Conservation (phyloP, 441 rosid genomes). For the Pelargonium myrrhifolium region DNA sequence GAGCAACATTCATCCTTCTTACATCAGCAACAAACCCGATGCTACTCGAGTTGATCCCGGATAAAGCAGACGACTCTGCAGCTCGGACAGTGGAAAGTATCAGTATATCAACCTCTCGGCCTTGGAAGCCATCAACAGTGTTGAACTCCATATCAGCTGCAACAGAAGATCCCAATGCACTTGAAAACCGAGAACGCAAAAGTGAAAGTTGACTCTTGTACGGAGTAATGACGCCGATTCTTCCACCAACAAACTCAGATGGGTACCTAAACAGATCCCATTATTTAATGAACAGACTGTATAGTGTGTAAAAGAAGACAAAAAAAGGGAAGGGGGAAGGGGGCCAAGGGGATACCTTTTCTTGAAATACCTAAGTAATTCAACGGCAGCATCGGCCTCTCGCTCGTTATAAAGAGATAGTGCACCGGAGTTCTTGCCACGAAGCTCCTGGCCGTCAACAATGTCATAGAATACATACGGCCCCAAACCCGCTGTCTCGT, state of each 20-base stretch:
- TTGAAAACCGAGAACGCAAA: constrained; percentile 66
- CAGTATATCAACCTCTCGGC: constrained; percentile 86
- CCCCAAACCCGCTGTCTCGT: constrained; percentile 54
- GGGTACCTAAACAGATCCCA: constrained; percentile 45
- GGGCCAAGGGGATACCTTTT: constrained; percentile 37
- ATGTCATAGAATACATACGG: constrained; percentile 84
- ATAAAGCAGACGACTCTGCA: constrained; percentile 34
- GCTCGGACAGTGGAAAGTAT: constrained; percentile 95
- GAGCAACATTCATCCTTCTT: constrained; percentile 93
- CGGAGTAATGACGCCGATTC: constrained; percentile 88
- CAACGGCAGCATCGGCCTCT: constrained; percentile 91
- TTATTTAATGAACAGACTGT: constrained; percentile 13
- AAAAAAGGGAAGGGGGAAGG: background rate
- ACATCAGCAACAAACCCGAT: constrained; percentile 96
- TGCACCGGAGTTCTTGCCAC: constrained; percentile 65
- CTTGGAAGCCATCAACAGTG: constrained; percentile 97
- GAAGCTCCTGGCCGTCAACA: constrained; percentile 76
- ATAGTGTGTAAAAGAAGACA: constrained; percentile 9
- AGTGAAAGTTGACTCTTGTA: constrained; percentile 83
- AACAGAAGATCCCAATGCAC: constrained; percentile 70
- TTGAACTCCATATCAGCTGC: constrained; percentile 79
- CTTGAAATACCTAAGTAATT: constrained; percentile 61
- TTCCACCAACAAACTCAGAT: constrained; percentile 67
- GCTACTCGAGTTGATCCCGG: constrained; percentile 42
- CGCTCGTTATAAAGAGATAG: constrained; percentile 73